These are phyloP conservation scores for Vigna angularis DNA, from an alignment of 306 rosid genomes.

Conservation along the genomic window DNA sequence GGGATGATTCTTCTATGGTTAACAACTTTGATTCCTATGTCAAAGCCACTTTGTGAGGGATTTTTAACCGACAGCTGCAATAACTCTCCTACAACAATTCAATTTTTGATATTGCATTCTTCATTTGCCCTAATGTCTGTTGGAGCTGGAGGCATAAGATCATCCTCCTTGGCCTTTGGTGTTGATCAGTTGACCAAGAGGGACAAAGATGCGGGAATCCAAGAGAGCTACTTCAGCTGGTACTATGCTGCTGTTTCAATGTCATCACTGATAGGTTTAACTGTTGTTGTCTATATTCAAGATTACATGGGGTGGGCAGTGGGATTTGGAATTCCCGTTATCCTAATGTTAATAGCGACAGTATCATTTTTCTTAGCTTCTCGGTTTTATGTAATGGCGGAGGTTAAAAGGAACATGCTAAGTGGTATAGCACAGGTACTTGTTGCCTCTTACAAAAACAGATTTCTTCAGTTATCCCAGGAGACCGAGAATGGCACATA, in stretches of 20 bases:
- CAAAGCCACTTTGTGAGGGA: slow-evolving; percentile 30
- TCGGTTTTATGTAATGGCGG: slow-evolving; percentile 42
- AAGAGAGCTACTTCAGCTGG: slow-evolving; percentile 43
- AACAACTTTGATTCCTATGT: slow-evolving; percentile 49
- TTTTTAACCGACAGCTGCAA: slow-evolving; percentile 8
- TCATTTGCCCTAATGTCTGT: slow-evolving; percentile 47
- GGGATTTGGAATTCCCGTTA: slow-evolving; percentile 46
- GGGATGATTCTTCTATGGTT: slow-evolving; percentile 53
- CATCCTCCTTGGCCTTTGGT: slow-evolving; percentile 50
- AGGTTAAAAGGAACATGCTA: slow-evolving; percentile 38
- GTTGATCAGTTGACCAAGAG: slow-evolving; percentile 41
- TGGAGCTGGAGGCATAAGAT: slow-evolving; percentile 51
- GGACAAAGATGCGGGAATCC: slow-evolving; percentile 29
- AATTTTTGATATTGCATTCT: slow-evolving; percentile 42
- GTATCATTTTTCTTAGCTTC: slow-evolving; percentile 44
- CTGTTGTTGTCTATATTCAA: slow-evolving; percentile 46
- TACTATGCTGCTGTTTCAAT: slow-evolving; percentile 5
- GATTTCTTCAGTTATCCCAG: slow-evolving; percentile 32
- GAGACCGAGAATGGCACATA: not conserved
- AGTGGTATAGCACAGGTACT: slow-evolving; percentile 42
- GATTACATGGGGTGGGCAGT: slow-evolving; percentile 46
- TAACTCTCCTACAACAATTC: slow-evolving; percentile 32
- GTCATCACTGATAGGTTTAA: slow-evolving; percentile 37
- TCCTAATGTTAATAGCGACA: slow-evolving; percentile 38
- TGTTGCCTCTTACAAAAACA: slow-evolving; percentile 49